Evolutionary conservation across 2,329 filamentous ascomycete species (phyloP), one percentile per base, ranked within the genome.

Genomic region (Exophiala xenobiotica): DNA sequence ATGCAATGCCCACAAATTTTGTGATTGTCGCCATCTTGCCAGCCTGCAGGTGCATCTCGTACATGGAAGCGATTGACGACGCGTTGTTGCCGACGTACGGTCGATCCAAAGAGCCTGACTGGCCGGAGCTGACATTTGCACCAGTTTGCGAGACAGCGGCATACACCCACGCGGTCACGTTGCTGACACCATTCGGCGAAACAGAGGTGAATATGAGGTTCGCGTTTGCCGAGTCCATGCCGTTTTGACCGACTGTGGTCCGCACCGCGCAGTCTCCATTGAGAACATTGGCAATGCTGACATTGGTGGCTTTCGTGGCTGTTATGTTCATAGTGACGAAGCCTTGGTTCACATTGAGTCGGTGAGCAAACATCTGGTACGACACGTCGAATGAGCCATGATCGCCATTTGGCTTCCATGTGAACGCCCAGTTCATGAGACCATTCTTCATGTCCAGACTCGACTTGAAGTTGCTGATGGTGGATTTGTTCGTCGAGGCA

Each of bases 1-100:
- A 87, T 3, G 86, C 85, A 42, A 76, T 78, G 22, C 86, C 86
- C 12, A 89, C 75, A 58, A 78, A 88, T 62, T 90, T 90, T 40
- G 76, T 79, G 39, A 88, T 67, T 1, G 74, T 78, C 2, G 79
- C 73, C 0, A 75, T 75, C 57, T 79, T 63, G 1, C 79, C 78
- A 2, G 77, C 75, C 23, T 68, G 69, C 5, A 88, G 70, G 1
- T 67, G 70, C 22, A 86, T 73, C 7, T 72, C 65, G 37, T 81
- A 76, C 6, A 78, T 74, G 59, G 87, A 83, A 1, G 81, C 83
- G 56, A 88, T 81, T 0, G 83, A 85, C 0, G 84, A 86, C 8
- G 73, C 71, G 57, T 87, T 86, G 3, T 64, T 65, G 16, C 78
- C 74, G 12, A 86, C 63, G 62, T 78, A 75, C 5, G 74, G 61